phyloP scores from a whole-genome alignment of 768 basidiomycete genomes.

The Tricholoma flavovirens region DNA sequence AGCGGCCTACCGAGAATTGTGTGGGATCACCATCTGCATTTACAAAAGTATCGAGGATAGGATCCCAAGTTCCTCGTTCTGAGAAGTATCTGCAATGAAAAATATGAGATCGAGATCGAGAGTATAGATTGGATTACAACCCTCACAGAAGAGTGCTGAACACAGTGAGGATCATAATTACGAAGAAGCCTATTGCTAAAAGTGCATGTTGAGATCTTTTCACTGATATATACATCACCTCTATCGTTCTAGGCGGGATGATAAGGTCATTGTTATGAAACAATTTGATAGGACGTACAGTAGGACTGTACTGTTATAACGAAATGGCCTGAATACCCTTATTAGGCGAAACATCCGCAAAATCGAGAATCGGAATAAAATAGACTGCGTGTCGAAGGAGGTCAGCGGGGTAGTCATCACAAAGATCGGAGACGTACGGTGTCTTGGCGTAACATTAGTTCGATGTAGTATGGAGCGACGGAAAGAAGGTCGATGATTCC shows the following conservation, averaged over 20 bases:
- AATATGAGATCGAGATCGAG: not conserved
- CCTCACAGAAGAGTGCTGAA: slow-evolving; percentile 81
- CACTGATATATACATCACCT: slow-evolving; percentile 90
- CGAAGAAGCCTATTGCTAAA: slow-evolving; percentile 84
- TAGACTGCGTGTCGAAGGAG: slow-evolving; percentile 43
- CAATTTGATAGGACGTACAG: slow-evolving; percentile 42
- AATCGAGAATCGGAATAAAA: slow-evolving; percentile 87
- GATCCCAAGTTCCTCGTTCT: slow-evolving; percentile 89
- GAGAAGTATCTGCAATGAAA: slow-evolving; percentile 42
- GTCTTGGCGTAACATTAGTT: slow-evolving; percentile 77
- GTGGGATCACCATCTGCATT: slow-evolving; percentile 81
- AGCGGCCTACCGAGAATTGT: slow-evolving; percentile 57
- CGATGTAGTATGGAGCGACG: slow-evolving; percentile 86
- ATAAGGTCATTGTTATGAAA: slow-evolving; percentile 1
- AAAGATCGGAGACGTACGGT: slow-evolving; percentile 22
- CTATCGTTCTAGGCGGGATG: slow-evolving; percentile 57
- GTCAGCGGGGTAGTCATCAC: slow-evolving; percentile 41
- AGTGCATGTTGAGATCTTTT: slow-evolving; percentile 33
- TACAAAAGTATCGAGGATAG: slow-evolving; percentile 70
- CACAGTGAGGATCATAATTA: slow-evolving; percentile 79
- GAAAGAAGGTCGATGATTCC: slow-evolving; percentile 51
- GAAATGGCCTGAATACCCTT: slow-evolving; percentile 59
- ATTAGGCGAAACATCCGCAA: slow-evolving; percentile 84
- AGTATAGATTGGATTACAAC: slow-evolving; percentile 40
- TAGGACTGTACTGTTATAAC: slow-evolving; percentile 56